Conservation (phyloP, 2,329 filamentous ascomycete genomes). For the Coniella lustricola region DNA sequence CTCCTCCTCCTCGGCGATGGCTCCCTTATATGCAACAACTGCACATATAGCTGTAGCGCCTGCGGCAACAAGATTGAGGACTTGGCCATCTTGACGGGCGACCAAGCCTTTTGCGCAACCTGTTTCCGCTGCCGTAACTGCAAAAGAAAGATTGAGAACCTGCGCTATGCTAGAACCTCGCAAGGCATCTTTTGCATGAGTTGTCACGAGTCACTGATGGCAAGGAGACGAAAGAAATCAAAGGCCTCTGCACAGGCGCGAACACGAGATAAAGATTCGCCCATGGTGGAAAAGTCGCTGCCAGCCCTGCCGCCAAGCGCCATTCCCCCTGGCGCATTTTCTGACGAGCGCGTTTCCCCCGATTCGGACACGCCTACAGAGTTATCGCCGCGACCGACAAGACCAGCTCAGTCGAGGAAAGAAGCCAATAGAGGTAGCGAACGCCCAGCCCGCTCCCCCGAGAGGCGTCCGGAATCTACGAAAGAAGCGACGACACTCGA, state of each 20-base stretch:
- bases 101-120: constrained; percentile 94
- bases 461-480: constrained; percentile 36
- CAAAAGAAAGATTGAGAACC: constrained; percentile 97
- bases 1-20: constrained; percentile 94
- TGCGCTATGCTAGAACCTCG: constrained; percentile 93
- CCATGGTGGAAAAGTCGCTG: constrained; percentile 81
- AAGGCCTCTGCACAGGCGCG: constrained; percentile 59
- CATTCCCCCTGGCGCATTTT: constrained; percentile 55
- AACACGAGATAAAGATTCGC: constrained; percentile 56
- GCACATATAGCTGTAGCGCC: constrained; percentile 96
- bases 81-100: constrained; percentile 90
- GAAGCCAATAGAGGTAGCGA: constrained; percentile 46
- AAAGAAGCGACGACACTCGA: constrained; percentile 58
- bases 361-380: constrained; percentile 64
- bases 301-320: constrained; percentile 81
- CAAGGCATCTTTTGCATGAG: constrained; percentile 99
- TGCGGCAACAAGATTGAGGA: constrained; percentile 98
- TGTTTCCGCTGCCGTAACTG: constrained; percentile 98
- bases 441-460: constrained; percentile 47
- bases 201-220: constrained; percentile 96
- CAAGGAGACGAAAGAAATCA: constrained; percentile 78
- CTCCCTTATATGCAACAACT: constrained; percentile 98
- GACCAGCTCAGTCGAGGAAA: constrained; percentile 41
- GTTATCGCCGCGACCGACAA: constrained; percentile 53
- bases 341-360: constrained; percentile 50